phyloP scores from a whole-genome alignment of 1,139 yeast species.

The Blastobotrys elegans region DNA sequence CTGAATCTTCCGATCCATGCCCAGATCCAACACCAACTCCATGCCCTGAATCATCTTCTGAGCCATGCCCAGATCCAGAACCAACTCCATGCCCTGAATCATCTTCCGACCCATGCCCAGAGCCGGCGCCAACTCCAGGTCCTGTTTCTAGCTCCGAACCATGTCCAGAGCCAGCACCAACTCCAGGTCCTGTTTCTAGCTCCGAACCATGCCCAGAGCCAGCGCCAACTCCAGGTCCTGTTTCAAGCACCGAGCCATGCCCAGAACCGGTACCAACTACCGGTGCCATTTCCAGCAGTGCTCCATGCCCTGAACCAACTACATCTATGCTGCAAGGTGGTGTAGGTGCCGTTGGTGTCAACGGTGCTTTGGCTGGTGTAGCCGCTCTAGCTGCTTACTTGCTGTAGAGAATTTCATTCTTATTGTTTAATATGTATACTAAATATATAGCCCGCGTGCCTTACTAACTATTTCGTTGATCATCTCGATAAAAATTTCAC shows the following conservation, averaged over 20 bases:
- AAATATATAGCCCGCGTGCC: too few relatives aligned
- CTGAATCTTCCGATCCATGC: too few relatives aligned
- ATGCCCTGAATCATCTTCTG: not conserved
- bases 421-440: too few relatives aligned
- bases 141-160: not conserved
- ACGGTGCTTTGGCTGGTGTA: slow-evolving; percentile 2
- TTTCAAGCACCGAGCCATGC: not conserved
- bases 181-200: not conserved
- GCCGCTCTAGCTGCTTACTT: slow-evolving; percentile 1
- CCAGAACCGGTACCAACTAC: not conserved
- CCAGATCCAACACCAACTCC: not conserved
- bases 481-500: too few relatives aligned
- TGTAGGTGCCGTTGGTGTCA: slow-evolving; percentile 1
- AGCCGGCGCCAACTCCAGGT: too few relatives aligned
- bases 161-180: not conserved
- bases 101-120: not conserved
- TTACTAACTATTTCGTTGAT: too few relatives aligned
- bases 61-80: not conserved
- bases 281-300: not conserved
- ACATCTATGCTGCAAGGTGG: not conserved
- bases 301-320: not conserved
- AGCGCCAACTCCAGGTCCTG: too few relatives aligned
- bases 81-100: not conserved
- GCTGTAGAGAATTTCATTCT: too few relatives aligned
- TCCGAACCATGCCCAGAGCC: slow-evolving; percentile 1